Conservation (phyloP, 2,329 filamentous ascomycete species). For the Aspergillus spinulosporus region DNA sequence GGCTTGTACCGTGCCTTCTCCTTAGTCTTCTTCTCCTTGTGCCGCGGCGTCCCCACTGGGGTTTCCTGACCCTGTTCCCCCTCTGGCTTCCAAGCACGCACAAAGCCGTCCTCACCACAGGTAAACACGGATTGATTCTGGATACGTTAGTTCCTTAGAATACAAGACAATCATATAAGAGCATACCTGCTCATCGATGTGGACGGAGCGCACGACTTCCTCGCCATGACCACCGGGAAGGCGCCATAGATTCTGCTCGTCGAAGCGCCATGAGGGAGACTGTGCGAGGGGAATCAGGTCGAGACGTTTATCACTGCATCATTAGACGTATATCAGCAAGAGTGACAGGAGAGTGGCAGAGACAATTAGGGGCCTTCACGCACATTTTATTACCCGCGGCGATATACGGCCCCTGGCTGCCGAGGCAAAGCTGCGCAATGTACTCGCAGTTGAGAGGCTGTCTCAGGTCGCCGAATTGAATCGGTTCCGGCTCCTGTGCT, state of each 20-base stretch:
- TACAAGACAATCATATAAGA: background rate
- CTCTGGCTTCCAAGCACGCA: slow-evolving; percentile 40
- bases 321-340: background rate
- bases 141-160: slow-evolving; percentile 26
- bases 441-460: slow-evolving; percentile 59
- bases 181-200: slow-evolving; percentile 45
- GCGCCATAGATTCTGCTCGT: slow-evolving; percentile 42
- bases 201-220: slow-evolving; percentile 50
- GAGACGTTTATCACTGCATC: slow-evolving; percentile 39
- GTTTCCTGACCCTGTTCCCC: slow-evolving; percentile 15
- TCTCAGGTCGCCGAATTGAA: slow-evolving; percentile 58
- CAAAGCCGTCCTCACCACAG: slow-evolving; percentile 47
- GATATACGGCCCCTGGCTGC: slow-evolving; percentile 45
- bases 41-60: slow-evolving; percentile 26
- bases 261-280: slow-evolving; percentile 41
- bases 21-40: slow-evolving; percentile 35
- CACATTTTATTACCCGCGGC: slow-evolving; percentile 54
- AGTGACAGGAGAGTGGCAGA: background rate
- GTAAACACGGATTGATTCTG: slow-evolving; percentile 42
- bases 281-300: slow-evolving; percentile 45
- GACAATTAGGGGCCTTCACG: slow-evolving; percentile 17
- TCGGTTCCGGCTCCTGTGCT: slow-evolving; percentile 45
- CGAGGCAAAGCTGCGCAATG: slow-evolving; percentile 55
- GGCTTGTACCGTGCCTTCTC: slow-evolving; percentile 43
- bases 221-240: slow-evolving; percentile 51